A percentile compares a stretch with the other conserved stretches of the same genome.
Evolutionary conservation across 768 basidiomycete species (phyloP).

Genomic region (Mycena rebaudengoi): DNA sequence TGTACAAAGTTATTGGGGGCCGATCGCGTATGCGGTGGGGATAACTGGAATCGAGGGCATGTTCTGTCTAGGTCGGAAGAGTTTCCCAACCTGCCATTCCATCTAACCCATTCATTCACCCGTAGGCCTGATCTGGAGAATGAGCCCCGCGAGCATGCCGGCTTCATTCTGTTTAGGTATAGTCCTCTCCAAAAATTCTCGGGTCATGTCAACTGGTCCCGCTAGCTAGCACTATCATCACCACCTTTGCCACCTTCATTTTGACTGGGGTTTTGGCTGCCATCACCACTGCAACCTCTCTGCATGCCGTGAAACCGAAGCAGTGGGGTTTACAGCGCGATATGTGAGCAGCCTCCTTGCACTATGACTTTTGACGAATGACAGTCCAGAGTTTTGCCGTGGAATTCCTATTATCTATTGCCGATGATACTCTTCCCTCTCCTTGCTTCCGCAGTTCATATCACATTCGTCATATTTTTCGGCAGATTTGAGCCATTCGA

Average conservation of each 20-base stretch:
- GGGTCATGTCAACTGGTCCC: neutral
- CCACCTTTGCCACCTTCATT: slow-evolving; percentile 9
- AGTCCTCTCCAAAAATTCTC: neutral
- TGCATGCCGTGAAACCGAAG: slow-evolving; percentile 23
- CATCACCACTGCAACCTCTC: slow-evolving; percentile 20
- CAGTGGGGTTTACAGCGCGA: slow-evolving; percentile 14
- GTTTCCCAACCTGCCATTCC: neutral
- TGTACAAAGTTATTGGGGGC: slow-evolving; percentile 21
- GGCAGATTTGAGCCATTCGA: slow-evolving; percentile 15
- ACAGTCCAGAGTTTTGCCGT: slow-evolving; percentile 2
- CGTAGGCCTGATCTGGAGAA: slow-evolving; percentile 20
- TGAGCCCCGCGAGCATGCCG: slow-evolving; percentile 18
- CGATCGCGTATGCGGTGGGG: slow-evolving; percentile 21
- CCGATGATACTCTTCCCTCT: slow-evolving; percentile 23
- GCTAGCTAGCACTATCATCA: slow-evolving; percentile 14
- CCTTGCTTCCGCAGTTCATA: slow-evolving; percentile 21
- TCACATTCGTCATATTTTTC: slow-evolving; percentile 21
- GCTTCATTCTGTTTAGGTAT: slow-evolving; percentile 16
- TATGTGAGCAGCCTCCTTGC: neutral
- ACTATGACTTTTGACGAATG: neutral
- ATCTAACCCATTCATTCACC: neutral
- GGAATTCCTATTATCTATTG: slow-evolving; percentile 21
- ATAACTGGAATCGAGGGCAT: slow-evolving; percentile 18
- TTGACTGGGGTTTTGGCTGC: slow-evolving; percentile 18
- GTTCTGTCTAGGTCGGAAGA: slow-evolving; percentile 18